Conservation (phyloP, 164 flowering plant genomes). For the Houttuynia cordata region DNA sequence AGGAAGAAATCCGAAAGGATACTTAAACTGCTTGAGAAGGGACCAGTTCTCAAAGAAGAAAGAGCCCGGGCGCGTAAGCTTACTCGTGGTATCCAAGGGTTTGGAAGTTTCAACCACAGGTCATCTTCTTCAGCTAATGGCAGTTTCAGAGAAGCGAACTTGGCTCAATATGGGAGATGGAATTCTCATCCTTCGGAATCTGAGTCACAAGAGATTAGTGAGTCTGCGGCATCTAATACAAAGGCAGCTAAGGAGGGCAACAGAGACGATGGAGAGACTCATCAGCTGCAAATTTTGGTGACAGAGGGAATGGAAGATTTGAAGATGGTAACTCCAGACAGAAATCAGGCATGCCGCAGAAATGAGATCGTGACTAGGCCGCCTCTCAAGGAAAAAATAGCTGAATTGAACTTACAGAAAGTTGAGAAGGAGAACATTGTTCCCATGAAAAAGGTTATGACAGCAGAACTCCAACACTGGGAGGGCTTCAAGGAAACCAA, state of each 20-base stretch:
- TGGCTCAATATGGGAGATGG: slow-evolving; percentile 26
- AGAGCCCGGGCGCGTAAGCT: slow-evolving; percentile 54
- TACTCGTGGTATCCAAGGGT: slow-evolving; percentile 69
- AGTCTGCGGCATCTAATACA: slow-evolving; percentile 4
- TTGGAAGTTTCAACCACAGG: slow-evolving; percentile 57
- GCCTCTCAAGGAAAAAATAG: slow-evolving; percentile 29
- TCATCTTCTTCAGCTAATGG: slow-evolving; percentile 18
- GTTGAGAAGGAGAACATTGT: slow-evolving; percentile 5
- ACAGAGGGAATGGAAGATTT: neutral
- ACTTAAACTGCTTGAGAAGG: slow-evolving; percentile 47
- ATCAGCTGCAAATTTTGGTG: neutral
- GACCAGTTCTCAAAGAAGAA: slow-evolving; percentile 57
- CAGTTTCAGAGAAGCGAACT: slow-evolving; percentile 16
- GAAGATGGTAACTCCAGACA: neutral
- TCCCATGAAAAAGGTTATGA: slow-evolving; percentile 14
- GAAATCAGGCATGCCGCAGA: neutral
- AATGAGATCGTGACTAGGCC: slow-evolving; percentile 3
- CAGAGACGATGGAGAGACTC: slow-evolving; percentile 2
- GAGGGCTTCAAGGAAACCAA: slow-evolving; percentile 18
- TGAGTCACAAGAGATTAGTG: slow-evolving; percentile 18
- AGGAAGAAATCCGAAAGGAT: slow-evolving; percentile 72
- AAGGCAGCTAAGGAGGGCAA: too few relatives aligned
- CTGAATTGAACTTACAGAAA: neutral
- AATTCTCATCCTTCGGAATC: slow-evolving; percentile 30
- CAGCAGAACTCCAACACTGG: slow-evolving; percentile 12